Evolutionary conservation across 139 green algal species (phyloP), one percentile per base, ranked within the genome.

Genomic region (Chlamydomonas schloesseri): DNA sequence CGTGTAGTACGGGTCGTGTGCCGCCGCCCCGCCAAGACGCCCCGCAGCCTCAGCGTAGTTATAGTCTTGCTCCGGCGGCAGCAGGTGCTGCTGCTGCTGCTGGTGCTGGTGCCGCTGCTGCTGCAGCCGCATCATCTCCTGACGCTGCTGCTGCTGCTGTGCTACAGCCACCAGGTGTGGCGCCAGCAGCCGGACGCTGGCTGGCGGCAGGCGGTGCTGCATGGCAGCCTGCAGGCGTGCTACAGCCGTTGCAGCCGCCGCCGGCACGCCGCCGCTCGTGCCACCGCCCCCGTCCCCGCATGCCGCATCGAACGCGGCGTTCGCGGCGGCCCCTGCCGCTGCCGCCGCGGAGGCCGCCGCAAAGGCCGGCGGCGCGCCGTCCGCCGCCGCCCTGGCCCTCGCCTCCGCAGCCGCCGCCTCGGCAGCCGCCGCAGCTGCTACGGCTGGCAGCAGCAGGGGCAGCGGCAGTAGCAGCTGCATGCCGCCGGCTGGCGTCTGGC

Each of bases 171-270:
- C 29, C 23, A 83, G 28, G 46, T 83, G 77, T 42, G 77, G 37
- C 29, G 77, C 62, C 37, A 83, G 60, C 62, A 83, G 14, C 28
- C 20, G 37, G 26, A 62, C 77, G 36, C 77, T 73, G 37, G 60
- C 23, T 0, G 26, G n/a, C 37, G 77, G 77, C 1, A 83, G 46
- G 46, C 73, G 73, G 60, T n/a, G 62, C 58, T 73, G 26, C 29
- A 69, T 50, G 42, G 42, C 42, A 5, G 42, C 42, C 42, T 50
- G 42, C 42, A 50, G 42, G 6, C 42, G 42, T 50, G 42, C 42
- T 50, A 50, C 42, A 13, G 42, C 42, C 42, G 42, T 5, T 8
- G 42, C 42, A 5, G 42, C 42, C 42, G 42, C 42, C 42, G 42
- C 42, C 42, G 42, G 42, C 42, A 50, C 42, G 60, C 15, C 33